Percentiles rank a stretch among this genome's conserved stretches.
phyloP scores from a whole-genome alignment of 192 early-diverging fungal genomes.

The Obelidium mucronatum region DNA sequence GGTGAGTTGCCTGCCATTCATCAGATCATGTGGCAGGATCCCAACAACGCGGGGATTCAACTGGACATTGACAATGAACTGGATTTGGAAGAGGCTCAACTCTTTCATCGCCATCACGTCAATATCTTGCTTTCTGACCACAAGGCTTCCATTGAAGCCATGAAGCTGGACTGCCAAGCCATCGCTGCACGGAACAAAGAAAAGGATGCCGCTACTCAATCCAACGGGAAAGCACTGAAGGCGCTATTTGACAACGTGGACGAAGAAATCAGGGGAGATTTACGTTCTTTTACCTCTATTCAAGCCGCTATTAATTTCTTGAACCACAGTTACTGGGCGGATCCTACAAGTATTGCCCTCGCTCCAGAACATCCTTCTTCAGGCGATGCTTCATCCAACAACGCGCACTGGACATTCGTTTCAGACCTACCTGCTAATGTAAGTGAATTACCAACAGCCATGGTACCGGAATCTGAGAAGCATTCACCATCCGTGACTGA shows the following conservation, averaged over 20 bases:
- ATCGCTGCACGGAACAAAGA: neutral
- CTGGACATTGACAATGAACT: neutral
- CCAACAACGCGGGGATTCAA: neutral
- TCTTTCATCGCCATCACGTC: neutral
- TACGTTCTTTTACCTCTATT: neutral
- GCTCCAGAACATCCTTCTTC: neutral
- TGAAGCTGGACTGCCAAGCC: neutral
- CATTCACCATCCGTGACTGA: neutral
- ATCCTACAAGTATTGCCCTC: neutral
- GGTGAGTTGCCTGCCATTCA: neutral
- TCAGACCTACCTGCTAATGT: neutral
- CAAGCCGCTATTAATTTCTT: neutral
- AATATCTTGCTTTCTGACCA: neutral
- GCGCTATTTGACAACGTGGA: neutral
- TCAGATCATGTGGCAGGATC: neutral
- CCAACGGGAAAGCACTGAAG: neutral
- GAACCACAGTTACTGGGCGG: neutral
- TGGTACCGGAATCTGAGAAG: neutral
- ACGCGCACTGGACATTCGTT: neutral
- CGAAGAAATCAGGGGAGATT: neutral
- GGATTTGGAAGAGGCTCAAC: neutral
- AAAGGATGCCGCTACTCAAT: neutral
- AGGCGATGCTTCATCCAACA: neutral
- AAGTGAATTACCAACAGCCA: no score
- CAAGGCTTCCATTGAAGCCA: neutral